Percentiles rank a stretch among this genome's conserved stretches.
Conservation (phyloP, 1,284 basidiomycete species). For the Fomitiporia mediterranea region DNA sequence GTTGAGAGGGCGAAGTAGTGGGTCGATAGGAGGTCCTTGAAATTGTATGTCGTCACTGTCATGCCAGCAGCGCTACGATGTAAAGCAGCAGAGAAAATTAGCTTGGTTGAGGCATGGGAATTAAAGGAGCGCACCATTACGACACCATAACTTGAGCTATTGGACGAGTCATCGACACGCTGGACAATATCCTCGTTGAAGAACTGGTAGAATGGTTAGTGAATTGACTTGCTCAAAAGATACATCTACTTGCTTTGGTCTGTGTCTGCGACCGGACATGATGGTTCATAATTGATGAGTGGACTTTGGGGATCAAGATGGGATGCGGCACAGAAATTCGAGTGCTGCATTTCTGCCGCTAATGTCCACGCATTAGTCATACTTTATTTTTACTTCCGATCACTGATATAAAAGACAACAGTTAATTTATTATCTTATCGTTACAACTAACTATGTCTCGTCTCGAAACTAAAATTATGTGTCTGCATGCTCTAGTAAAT, state of each 20-base stretch:
- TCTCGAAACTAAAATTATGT: neutral
- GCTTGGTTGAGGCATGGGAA: neutral
- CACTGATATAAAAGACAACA: no score
- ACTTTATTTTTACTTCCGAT: neutral
- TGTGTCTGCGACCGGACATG: neutral
- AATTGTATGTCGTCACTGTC: slow-evolving; percentile 52
- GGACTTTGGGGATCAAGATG: neutral
- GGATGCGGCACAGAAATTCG: neutral
- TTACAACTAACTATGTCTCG: no score
- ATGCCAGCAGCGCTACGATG: slow-evolving; percentile 70
- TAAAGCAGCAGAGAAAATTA: neutral
- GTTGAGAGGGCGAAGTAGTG: slow-evolving; percentile 69
- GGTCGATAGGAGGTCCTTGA: slow-evolving; percentile 46
- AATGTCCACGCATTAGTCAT: neutral
- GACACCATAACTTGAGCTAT: slow-evolving; percentile 39
- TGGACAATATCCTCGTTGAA: slow-evolving; percentile 75
- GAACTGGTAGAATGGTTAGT: slow-evolving; percentile 41
- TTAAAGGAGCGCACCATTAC: slow-evolving; percentile 43
- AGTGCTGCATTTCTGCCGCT: neutral
- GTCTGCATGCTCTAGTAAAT: neutral
- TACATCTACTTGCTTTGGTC: slow-evolving; percentile 1
- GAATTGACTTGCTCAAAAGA: neutral
- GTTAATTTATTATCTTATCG: no score
- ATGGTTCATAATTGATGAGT: neutral
- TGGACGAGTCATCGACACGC: slow-evolving; percentile 38